phyloP scores from a whole-genome alignment of 1,284 basidiomycete genomes.

The Cystobasidium pallidum region DNA sequence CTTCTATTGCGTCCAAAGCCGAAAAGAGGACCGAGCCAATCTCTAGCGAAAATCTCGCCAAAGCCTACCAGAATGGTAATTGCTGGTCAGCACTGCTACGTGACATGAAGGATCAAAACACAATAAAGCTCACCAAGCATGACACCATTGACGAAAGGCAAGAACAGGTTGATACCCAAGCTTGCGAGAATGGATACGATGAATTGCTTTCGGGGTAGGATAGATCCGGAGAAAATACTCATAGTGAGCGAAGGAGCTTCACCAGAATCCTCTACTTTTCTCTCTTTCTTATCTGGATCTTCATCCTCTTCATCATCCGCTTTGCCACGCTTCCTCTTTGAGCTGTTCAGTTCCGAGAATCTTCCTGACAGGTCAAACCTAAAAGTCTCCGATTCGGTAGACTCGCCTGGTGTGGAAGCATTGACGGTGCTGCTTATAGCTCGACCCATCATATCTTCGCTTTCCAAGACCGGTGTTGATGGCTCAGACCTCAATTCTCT shows the following conservation, averaged over 20 bases:
- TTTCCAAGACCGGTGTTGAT: slow-evolving; percentile 25
- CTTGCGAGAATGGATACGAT: slow-evolving; percentile 75
- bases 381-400: slow-evolving; percentile 17
- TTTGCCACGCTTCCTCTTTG: slow-evolving; percentile 38
- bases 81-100: background rate
- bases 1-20: slow-evolving; percentile 50
- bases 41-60: slow-evolving; percentile 94
- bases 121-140: slow-evolving; percentile 68
- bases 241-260: slow-evolving; percentile 67
- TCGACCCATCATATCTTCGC: slow-evolving; percentile 7
- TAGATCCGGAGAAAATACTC: slow-evolving; percentile 73
- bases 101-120: background rate
- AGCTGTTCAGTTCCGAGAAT: slow-evolving; percentile 23
- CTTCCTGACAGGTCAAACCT: slow-evolving; percentile 28
- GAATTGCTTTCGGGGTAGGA: slow-evolving; percentile 65
- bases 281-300: slow-evolving; percentile 25
- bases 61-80: slow-evolving; percentile 63
- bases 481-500: slow-evolving; percentile 35
- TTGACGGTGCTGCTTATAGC: slow-evolving; percentile 13
- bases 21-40: slow-evolving; percentile 71
- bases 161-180: slow-evolving; percentile 84
- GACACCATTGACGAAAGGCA: slow-evolving; percentile 95
- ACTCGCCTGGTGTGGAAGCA: slow-evolving; percentile 3
- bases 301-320: slow-evolving; percentile 20
- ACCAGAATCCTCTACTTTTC: slow-evolving; percentile 32